Evolutionary conservation across 2,329 filamentous ascomycete species (phyloP), one percentile per base, ranked within the genome.

Genomic region (Stemphylium vesicarium): DNA sequence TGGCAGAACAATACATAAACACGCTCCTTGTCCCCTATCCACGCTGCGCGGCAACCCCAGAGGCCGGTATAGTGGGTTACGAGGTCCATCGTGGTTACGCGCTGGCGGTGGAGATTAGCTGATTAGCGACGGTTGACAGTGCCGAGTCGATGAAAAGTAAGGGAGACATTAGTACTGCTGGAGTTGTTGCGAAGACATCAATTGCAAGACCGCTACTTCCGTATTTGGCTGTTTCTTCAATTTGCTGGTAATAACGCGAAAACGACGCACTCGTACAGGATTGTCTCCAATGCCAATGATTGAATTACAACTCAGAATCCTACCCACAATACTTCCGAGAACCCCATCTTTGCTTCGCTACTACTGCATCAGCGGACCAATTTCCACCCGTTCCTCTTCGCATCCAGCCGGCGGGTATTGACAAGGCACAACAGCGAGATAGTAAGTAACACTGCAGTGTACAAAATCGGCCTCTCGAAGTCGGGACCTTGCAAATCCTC

Each of bases 381-480:
- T 43, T 44, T 56, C 64, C 61, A 64, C 9, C 63, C 63, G 12
- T 41, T 60, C 24, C 39, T 56, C 41, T 47, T 56, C 7, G 53
- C 56, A 33, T 68, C 60, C 5, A 68, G 26, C 36, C 37, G 36
- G 31, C 61, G 63, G 22, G 64, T 57, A 8, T 55, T 54, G 13
- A 53, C 24, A 18, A 64, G 44, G 48, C 63, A 61, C 8, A 48
- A 18, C 1, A 56, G 16, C 9, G 52, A 55, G 8, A 59, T 12
- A 12, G 54, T 38, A 36, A 64, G 24, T 40, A 64, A 29, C 1
- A 36, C 10, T n/a, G 49, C 65, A 9, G 57, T 61, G 35, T 64
- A 68, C 4, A 62, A 22, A 5, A 68, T 65, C 11, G 56, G 45
- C 36, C 22, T 44, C 4, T 42, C 31, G 26, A 67, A 68, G 22